Evolutionary conservation across 495 filamentous ascomycete species (phyloP).

Genomic region (Xylaria scruposa): DNA sequence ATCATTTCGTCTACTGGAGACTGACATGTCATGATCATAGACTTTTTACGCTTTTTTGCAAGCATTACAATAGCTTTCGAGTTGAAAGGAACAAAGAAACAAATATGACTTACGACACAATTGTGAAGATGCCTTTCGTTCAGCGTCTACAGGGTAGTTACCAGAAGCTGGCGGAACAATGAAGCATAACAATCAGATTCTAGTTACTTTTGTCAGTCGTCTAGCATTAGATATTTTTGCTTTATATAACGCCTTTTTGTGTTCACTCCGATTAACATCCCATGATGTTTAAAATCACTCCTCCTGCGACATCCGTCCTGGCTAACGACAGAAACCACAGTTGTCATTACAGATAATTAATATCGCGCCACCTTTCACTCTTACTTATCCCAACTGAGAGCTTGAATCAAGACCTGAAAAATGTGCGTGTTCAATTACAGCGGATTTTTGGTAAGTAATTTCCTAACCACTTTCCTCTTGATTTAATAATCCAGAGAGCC

Average conservation of each 20-base stretch:
- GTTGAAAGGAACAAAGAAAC: neutral
- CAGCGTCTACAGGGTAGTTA: conserved; percentile 1
- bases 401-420: neutral
- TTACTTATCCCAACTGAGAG: neutral
- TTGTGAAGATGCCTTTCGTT: neutral
- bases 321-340: neutral
- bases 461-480: neutral
- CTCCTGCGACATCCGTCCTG: neutral
- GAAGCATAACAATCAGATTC: neutral
- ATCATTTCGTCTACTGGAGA: neutral
- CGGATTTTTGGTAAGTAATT: neutral
- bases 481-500: neutral
- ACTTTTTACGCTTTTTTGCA: neutral
- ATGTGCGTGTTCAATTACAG: neutral
- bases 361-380: neutral
- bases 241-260: neutral
- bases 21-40: neutral
- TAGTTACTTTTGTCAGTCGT: neutral
- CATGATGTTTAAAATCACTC: neutral
- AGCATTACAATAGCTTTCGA: neutral
- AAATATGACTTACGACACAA: neutral
- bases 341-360: neutral
- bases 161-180: neutral
- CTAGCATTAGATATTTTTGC: neutral
- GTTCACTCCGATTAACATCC: neutral